Base-by-base conservation (phyloP, 2,329 filamentous ascomycete genomes). In the Chaetomiaceae sp. region DNA sequence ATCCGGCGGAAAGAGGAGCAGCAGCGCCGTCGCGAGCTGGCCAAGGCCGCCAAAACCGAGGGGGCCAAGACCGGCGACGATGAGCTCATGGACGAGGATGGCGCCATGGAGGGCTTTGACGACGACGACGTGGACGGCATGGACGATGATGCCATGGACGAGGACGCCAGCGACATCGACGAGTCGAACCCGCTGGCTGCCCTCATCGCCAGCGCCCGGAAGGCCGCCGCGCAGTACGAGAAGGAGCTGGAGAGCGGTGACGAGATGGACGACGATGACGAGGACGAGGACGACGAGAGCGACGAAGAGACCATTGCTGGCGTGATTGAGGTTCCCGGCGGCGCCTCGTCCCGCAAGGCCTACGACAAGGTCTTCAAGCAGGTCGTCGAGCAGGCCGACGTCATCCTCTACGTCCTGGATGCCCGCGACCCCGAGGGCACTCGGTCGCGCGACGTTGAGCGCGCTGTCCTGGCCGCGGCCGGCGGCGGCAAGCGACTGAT, bases 341-440 rank as follows among this genome's bases (percentile, higher is more conserved):
- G 74, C 14, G 76, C 78, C 6, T 78, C 79, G 3, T 96, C 91
- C 46, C 82, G 90, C 63, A 89, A 85, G 69, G 88, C 89, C 48
- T 96, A 92, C 70, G 90, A 96, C 78, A 96, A 95, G 75, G 83
- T 95, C 61, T 96, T 96, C 78, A 96, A 96, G 75, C 81, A 89
- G 65, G 90, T 96, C 14, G 83, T 95, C 30, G 88, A 95, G 55
- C 81, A 87, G 56, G 87, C 91, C 44, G 91, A 96, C 66, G 90
- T 96, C 23, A 79, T 96, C 31, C 81, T 96, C 46, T 96, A 96
- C 70, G 89, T 96, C 44, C 82, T 96, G 51, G 91, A 96, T 65
- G 91, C 92, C 48, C 83, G 91, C 61, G 90, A 96, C 63, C 91
- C 91, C 1, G 87, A 95, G 67, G 89, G 89, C 53, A 96, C 91